Evolutionary conservation across 164 flowering plant genomes (phyloP), one percentile per base, ranked within the genome.

Genomic region (Vitis amurensis): DNA sequence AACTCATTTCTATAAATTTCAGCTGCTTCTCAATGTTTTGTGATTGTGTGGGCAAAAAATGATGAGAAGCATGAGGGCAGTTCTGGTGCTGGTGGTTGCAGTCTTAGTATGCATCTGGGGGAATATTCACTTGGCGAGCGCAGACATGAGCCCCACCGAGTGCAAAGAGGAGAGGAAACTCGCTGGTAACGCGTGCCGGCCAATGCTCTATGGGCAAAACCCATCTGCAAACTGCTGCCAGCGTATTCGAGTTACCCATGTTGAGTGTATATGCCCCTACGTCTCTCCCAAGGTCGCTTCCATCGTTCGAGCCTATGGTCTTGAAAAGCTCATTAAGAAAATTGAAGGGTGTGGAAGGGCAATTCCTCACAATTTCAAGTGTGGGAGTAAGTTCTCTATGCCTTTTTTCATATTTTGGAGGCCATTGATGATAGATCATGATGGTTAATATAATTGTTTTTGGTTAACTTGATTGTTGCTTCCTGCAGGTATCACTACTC

Each of bases 291-390:
- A 71, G 63, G 4, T 64, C 3, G 74, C 74, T 12, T 19, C 74
- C 10, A 56, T 71, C 15, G 48, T 71, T 31, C 1, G 1, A 23
- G 1, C 1, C 27, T 1, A 1, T 23, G 19, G 48, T 19, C 23
- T 71, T 23, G n/a, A 16, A 0, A 12, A 13, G 0, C 31, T 57
- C 15, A 50, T 65, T 7, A 64, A 56, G n/a, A 27, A 23, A 11
- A 66, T 71, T 50, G 57, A 65, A 59, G 55, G 56, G 29, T 71
- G 74, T 50, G 69, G 69, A 5, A 53, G 74, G 44, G n/a, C 48
- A 3, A 69, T 71, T 17, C 74, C 74, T 50, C 74, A 57, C 30
- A 56, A 59, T 23, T 71, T 44, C 69, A 71, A 71, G 73, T 71
- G 73, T 44, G 73, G 73, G 55, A 71, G 73, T 71, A 64, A 53